These are phyloP conservation scores for Protomyces macrosporus DNA, from an alignment of 1,139 yeast species.

Conservation along the genomic window DNA sequence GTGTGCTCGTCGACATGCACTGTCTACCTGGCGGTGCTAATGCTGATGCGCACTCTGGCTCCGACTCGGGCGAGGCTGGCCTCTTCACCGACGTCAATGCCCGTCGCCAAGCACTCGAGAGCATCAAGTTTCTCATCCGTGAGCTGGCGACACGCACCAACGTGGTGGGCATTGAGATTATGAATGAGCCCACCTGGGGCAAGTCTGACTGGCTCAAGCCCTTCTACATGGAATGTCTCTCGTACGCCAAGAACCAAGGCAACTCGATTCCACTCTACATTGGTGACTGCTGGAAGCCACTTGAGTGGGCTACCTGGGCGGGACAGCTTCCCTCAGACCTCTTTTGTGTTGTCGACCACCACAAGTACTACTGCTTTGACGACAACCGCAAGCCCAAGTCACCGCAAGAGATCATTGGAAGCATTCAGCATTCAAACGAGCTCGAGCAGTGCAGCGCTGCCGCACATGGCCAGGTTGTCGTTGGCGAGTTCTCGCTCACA, in stretches of 20 bases:
- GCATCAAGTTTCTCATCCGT: conserved; percentile 56
- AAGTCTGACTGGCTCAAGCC: conserved; percentile 44
- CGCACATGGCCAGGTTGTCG: conserved; percentile 57
- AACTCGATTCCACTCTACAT: conserved; percentile 62
- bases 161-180: conserved; percentile 73
- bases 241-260: conserved; percentile 56
- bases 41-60: conserved; percentile 77
- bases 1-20: conserved; percentile 77
- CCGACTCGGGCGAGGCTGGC: conserved; percentile 51
- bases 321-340: conserved; percentile 9
- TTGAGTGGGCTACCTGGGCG: conserved; percentile 70
- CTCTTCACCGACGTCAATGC: conserved; percentile 52
- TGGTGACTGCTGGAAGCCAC: conserved; percentile 93
- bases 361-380: conserved; percentile 78
- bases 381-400: conserved; percentile 63
- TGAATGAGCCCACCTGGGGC: conserved; percentile 73
- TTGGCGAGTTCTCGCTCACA: conserved; percentile 91
- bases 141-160: conserved; percentile 59
- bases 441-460: conserved; percentile 37
- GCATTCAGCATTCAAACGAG: conserved; percentile 40
- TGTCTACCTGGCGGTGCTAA: conserved; percentile 93
- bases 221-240: conserved; percentile 66
- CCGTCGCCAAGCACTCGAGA: conserved; percentile 46
- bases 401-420: conserved; percentile 56
- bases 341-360: conserved; percentile 59